phyloP scores from a whole-genome alignment of 2,329 filamentous ascomycete species.

The Aspergillus brunneoviolaceus region DNA sequence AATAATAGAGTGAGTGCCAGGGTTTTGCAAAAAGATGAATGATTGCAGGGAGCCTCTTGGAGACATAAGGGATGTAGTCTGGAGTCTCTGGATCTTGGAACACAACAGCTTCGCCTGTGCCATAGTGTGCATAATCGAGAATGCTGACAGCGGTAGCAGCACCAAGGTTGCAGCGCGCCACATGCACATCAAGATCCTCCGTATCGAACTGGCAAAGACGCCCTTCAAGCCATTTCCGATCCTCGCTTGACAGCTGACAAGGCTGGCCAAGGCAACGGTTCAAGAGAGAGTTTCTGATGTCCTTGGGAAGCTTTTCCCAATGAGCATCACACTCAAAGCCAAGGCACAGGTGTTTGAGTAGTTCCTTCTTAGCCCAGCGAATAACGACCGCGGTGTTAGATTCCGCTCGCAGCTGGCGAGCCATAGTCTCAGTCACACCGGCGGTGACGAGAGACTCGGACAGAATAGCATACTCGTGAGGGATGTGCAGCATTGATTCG shows the following conservation, averaged over 20 bases:
- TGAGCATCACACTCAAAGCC: constrained; percentile 52
- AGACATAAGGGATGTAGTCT: constrained; percentile 30
- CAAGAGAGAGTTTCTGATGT: constrained; percentile 49
- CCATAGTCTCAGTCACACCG: constrained; percentile 36
- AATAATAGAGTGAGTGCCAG: constrained; percentile 45
- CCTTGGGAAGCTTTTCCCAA: constrained; percentile 52
- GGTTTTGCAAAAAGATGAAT: constrained; percentile 34
- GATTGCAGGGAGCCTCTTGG: constrained; percentile 23
- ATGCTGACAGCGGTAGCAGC: constrained; percentile 39
- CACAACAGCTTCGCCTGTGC: constrained; percentile 26
- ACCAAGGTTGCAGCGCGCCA: constrained; percentile 52
- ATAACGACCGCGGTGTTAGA: constrained; percentile 40
- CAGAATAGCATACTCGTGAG: constrained; percentile 39
- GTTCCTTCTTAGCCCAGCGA: constrained; percentile 45
- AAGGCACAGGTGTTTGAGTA: constrained; percentile 50
- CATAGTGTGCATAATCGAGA: constrained; percentile 32
- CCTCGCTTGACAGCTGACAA: constrained; percentile 40
- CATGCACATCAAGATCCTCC: constrained; percentile 41
- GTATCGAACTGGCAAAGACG: constrained; percentile 40
- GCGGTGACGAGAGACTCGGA: constrained; percentile 35
- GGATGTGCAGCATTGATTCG: constrained; percentile 35
- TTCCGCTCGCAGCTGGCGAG: constrained; percentile 35
- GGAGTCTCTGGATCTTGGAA: constrained; percentile 27
- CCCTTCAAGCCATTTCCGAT: constrained; percentile 47
- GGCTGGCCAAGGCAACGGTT: constrained; percentile 47